Percentiles rank a stretch among this genome's conserved stretches.
Conservation (phyloP, 129 eudicot species). For the Saussurea involucrata region DNA sequence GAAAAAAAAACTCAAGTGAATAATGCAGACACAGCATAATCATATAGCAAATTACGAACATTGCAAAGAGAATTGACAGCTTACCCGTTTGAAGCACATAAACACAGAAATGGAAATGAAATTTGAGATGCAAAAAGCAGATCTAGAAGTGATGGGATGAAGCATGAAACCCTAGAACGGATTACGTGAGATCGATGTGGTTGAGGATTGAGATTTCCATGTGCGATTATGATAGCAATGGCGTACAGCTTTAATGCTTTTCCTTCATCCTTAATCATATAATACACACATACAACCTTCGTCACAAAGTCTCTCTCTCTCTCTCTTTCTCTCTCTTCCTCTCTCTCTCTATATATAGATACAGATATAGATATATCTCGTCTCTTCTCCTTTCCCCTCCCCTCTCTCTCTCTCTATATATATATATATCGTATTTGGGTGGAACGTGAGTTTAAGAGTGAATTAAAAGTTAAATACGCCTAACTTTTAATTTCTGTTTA, state of each 20-base stretch:
- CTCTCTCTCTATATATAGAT: neutral
- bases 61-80: constrained; percentile 3
- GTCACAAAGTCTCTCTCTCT: neutral
- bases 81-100: constrained; percentile 10
- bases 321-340: neutral
- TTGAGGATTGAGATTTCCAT: neutral
- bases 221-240: constrained; percentile 28
- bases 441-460: constrained; percentile 29
- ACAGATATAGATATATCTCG: neutral
- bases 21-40: constrained; percentile 7
- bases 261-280: constrained; percentile 30
- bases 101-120: neutral
- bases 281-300: constrained; percentile 17
- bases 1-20: neutral
- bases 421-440: constrained; percentile 12
- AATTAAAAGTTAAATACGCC: constrained; percentile 24
- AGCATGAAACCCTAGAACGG: constrained; percentile 20
- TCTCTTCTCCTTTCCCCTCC: neutral
- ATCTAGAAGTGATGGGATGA: constrained; percentile 13
- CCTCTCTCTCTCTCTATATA: neutral
- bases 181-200: neutral
- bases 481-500: constrained; percentile 12
- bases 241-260: constrained; percentile 25
- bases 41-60: neutral
- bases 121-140: constrained; percentile 9